Evolutionary conservation across 352 stramenopile genomes (phyloP).

Genomic region (Achlya hypogyna): DNA sequence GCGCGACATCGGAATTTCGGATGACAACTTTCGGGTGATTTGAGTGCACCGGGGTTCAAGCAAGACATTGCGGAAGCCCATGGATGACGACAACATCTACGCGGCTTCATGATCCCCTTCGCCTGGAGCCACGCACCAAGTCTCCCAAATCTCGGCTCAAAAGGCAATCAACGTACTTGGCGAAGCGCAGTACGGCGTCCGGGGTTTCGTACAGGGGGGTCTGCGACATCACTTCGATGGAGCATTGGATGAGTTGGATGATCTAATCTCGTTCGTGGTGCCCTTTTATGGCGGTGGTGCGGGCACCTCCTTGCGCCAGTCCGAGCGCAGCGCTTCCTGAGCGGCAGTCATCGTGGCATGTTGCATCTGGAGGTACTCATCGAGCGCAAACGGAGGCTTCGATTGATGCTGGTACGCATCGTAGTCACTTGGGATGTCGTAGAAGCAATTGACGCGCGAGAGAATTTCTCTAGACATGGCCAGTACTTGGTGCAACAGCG

Average conservation of each 20-base stretch:
- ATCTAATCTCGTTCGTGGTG: no score
- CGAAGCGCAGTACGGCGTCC: not conserved
- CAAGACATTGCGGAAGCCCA: not conserved
- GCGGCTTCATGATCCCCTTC: not conserved
- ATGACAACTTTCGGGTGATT: not conserved
- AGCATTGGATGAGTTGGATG: slow-evolving; percentile 12
- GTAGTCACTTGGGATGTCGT: slow-evolving; percentile 14
- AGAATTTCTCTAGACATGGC: not conserved
- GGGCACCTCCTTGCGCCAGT: slow-evolving; percentile 11
- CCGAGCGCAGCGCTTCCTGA: not conserved
- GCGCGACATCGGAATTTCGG: not conserved
- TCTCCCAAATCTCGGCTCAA: not conserved
- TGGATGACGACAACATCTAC: slow-evolving; percentile 1
- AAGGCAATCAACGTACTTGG: slow-evolving; percentile 14
- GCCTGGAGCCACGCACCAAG: not conserved
- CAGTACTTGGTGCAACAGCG: not conserved
- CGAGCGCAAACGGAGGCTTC: not conserved
- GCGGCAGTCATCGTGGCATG: not conserved
- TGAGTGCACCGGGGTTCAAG: slow-evolving; percentile 2
- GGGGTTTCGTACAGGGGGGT: not conserved
- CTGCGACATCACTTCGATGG: not conserved
- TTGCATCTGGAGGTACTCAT: slow-evolving; percentile 7
- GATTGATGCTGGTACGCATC: not conserved
- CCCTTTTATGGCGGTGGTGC: no score
- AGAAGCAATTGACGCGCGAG: not conserved